Evolutionary conservation across 768 basidiomycete genomes (phyloP).

Genomic region (Rhizopogon sp.): DNA sequence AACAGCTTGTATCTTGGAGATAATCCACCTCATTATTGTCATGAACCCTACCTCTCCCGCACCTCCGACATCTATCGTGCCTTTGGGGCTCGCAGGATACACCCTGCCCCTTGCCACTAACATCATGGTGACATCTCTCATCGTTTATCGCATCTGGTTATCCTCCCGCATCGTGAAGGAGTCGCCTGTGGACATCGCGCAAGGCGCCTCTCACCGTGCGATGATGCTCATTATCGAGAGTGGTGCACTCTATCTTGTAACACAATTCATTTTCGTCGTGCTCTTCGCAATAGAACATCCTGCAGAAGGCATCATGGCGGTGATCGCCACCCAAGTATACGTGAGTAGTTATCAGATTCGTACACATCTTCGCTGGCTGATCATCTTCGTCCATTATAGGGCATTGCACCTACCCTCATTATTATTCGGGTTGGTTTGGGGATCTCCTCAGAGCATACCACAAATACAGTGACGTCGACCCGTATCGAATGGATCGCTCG

Average conservation of each 20-base stretch:
- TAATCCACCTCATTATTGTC: slow-evolving; percentile 23
- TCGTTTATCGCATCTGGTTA: slow-evolving; percentile 34
- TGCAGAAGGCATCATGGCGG: slow-evolving; percentile 32
- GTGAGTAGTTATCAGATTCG: slow-evolving; percentile 17
- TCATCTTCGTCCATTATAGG: slow-evolving; percentile 12
- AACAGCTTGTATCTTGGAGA: slow-evolving; percentile 26
- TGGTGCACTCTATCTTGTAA: slow-evolving; percentile 33
- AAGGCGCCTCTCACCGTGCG: slow-evolving; percentile 18
- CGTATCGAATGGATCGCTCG: slow-evolving; percentile 18
- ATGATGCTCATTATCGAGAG: slow-evolving; percentile 35
- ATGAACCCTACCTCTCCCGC: slow-evolving; percentile 24
- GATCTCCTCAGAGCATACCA: slow-evolving; percentile 20
- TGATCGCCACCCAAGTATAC: slow-evolving; percentile 35
- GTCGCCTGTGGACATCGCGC: slow-evolving; percentile 8
- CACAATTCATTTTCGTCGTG: slow-evolving; percentile 36
- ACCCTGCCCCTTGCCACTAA: slow-evolving; percentile 37
- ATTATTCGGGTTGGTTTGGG: slow-evolving; percentile 30
- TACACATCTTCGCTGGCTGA: not conserved
- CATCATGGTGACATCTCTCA: slow-evolving; percentile 36
- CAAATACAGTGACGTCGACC: slow-evolving; percentile 13
- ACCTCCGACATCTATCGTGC: slow-evolving; percentile 30
- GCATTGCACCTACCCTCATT: slow-evolving; percentile 31
- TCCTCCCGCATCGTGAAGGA: slow-evolving; percentile 11
- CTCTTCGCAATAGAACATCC: slow-evolving; percentile 29
- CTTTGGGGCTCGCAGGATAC: slow-evolving; percentile 32